phyloP scores from a whole-genome alignment of 2,329 filamentous ascomycete genomes.

The Fusarium irregulare region DNA sequence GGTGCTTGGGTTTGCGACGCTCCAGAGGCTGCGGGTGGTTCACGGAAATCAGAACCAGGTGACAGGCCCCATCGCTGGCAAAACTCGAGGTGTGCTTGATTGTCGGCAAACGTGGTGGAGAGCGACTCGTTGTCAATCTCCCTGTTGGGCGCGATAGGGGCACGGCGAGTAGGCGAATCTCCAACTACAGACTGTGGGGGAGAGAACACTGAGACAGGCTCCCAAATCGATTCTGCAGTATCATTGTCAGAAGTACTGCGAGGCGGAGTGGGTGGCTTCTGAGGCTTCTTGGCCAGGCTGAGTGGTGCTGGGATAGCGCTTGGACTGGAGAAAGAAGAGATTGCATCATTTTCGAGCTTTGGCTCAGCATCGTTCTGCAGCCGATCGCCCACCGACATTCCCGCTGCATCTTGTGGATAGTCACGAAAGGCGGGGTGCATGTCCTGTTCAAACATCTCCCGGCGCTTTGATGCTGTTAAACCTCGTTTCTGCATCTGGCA shows the following conservation, averaged over 20 bases:
- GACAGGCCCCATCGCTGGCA: conserved; percentile 12
- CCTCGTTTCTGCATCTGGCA: conserved; percentile 19
- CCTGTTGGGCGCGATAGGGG: not conserved
- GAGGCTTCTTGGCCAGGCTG: not conserved
- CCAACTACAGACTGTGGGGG: not conserved
- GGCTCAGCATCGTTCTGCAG: not conserved
- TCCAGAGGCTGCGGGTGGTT: not conserved
- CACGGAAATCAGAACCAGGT: not conserved
- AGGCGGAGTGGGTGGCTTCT: not conserved
- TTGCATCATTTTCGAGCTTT: not conserved
- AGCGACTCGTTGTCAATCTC: not conserved
- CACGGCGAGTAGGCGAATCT: not conserved
- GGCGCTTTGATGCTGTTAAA: conserved; percentile 17
- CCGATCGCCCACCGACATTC: not conserved
- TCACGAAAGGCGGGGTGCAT: conserved; percentile 38
- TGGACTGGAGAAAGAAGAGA: conserved; percentile 15
- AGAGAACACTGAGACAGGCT: conserved; percentile 19
- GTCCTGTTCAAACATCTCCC: conserved; percentile 16
- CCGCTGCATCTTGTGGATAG: conserved; percentile 15
- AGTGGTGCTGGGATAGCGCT: conserved; percentile 23
- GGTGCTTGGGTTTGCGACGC: not conserved
- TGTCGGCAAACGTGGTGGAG: not conserved
- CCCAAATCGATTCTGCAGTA: conserved; percentile 19
- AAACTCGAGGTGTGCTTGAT: conserved; percentile 25
- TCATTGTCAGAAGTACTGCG: not conserved